A percentile compares a stretch with the other conserved stretches of the same genome.
Evolutionary conservation across 1,284 basidiomycete genomes (phyloP).

Genomic region (Anthracocystis walkeri): DNA sequence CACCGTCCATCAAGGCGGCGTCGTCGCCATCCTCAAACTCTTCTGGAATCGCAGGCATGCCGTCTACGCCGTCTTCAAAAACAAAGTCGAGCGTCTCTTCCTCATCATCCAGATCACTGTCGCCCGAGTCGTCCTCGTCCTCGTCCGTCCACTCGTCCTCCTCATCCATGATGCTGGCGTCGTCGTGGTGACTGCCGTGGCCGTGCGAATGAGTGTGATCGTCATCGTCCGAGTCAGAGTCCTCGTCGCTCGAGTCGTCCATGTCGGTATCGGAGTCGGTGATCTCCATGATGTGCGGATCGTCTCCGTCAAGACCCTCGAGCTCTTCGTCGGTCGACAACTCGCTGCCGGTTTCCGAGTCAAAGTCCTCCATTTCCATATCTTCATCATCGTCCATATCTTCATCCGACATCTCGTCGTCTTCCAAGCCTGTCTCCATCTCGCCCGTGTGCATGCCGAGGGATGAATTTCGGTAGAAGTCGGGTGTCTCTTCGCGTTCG

Average conservation of each 20-base stretch:
- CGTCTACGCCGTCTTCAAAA: constrained; percentile 46
- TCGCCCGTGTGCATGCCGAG: constrained; percentile 84
- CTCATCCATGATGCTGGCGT: constrained; percentile 71
- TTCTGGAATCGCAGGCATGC: constrained; percentile 30
- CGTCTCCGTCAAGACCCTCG: constrained; percentile 66
- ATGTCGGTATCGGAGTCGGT: constrained; percentile 60
- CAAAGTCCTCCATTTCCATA: constrained; percentile 82
- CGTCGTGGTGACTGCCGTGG: constrained; percentile 34
- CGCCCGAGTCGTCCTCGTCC: constrained; percentile 49
- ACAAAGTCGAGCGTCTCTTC: constrained; percentile 73
- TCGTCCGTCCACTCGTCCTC: constrained; percentile 66
- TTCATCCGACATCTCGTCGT: constrained; percentile 87
- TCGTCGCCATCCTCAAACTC: constrained; percentile 48
- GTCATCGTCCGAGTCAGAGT: constrained; percentile 47
- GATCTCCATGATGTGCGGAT: constrained; percentile 70
- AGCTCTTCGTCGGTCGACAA: constrained; percentile 71
- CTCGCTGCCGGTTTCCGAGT: constrained; percentile 57
- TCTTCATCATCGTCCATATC: constrained; percentile 93
- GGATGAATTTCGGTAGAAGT: constrained; percentile 95
- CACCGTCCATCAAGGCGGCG: constrained; percentile 31
- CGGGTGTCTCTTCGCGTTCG: constrained; percentile 85
- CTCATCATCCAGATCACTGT: constrained; percentile 65
- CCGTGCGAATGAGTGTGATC: constrained; percentile 51
- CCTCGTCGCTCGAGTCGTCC: constrained; percentile 44
- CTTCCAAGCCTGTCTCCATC: constrained; percentile 66